Evolutionary conservation across 805 yeast genomes (phyloP).

Genomic region (Brettanomyces anomalus): DNA sequence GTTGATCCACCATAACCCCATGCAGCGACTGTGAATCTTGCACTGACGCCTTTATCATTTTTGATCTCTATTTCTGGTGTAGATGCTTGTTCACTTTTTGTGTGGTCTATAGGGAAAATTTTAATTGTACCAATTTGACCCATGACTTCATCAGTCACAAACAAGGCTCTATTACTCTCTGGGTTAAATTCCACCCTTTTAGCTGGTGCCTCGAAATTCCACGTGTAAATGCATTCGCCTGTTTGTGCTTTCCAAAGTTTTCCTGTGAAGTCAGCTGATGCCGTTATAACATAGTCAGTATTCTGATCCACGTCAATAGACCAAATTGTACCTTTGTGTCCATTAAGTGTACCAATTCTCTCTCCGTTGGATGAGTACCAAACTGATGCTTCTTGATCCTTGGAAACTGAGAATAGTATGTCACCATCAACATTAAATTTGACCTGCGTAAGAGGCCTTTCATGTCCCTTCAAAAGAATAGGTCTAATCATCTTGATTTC

Average conservation of each 20-base stretch:
- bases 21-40: slow-evolving; percentile 70
- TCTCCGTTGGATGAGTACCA: slow-evolving; percentile 97
- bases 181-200: slow-evolving; percentile 84
- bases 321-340: slow-evolving; percentile 93
- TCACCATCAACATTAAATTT: slow-evolving; percentile 96
- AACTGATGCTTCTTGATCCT: slow-evolving; percentile 81
- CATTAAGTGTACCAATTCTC: slow-evolving; percentile 83
- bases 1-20: slow-evolving; percentile 73
- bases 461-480: slow-evolving; percentile 80
- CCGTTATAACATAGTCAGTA: slow-evolving; percentile 70
- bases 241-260: slow-evolving; percentile 77
- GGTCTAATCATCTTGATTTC: slow-evolving; percentile 47
- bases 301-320: slow-evolving; percentile 76
- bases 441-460: slow-evolving; percentile 94
- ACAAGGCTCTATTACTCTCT: slow-evolving; percentile 56
- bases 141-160: slow-evolving; percentile 88
- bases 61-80: slow-evolving; percentile 54
- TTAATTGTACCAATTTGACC: slow-evolving; percentile 72
- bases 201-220: slow-evolving; percentile 77
- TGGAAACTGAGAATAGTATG: slow-evolving; percentile 81
- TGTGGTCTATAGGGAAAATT: slow-evolving; percentile 51
- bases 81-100: slow-evolving; percentile 33
- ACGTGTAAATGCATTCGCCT: slow-evolving; percentile 67
- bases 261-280: slow-evolving; percentile 81
- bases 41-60: slow-evolving; percentile 37